A percentile compares a stretch with the other conserved stretches of the same genome.
Conservation (phyloP, 805 yeast genomes). For the Hermanozyma aechmeae region DNA sequence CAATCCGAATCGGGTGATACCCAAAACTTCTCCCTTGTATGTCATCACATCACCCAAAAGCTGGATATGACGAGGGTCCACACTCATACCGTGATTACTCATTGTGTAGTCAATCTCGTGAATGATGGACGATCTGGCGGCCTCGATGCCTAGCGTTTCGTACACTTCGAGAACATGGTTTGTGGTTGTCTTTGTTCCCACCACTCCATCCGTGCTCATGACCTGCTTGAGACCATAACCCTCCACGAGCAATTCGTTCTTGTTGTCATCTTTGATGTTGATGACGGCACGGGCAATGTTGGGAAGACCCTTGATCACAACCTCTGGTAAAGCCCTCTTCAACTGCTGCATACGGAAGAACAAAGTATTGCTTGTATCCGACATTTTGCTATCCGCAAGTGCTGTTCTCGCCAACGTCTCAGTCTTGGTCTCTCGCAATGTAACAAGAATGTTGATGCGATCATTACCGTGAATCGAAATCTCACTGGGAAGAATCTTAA, state of each 20-base stretch:
- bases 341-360: slow-evolving; percentile 86
- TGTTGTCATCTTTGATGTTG: slow-evolving; percentile 78
- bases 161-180: slow-evolving; percentile 89
- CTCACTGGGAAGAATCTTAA: slow-evolving; percentile 70
- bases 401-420: slow-evolving; percentile 24
- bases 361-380: slow-evolving; percentile 37
- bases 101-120: slow-evolving; percentile 94
- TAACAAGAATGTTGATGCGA: slow-evolving; percentile 57
- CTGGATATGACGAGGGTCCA: slow-evolving; percentile 98
- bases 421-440: slow-evolving; percentile 25
- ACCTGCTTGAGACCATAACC: slow-evolving; percentile 96
- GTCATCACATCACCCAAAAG: slow-evolving; percentile 98
- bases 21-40: slow-evolving; percentile 94
- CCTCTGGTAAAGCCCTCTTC: slow-evolving; percentile 74
- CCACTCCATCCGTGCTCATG: slow-evolving; percentile 95
- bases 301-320: slow-evolving; percentile 88
- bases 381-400: slow-evolving; percentile 28
- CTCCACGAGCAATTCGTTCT: slow-evolving; percentile 88
- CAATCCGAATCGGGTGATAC: slow-evolving; percentile 95
- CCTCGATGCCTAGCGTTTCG: slow-evolving; percentile 92
- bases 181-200: slow-evolving; percentile 79
- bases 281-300: slow-evolving; percentile 94
- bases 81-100: slow-evolving; percentile 99
- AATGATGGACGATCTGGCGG: slow-evolving; percentile 89
- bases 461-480: slow-evolving; percentile 59